Evolutionary conservation across 176 grass and related monocot genomes (phyloP).

Genomic region (Eragrostis curvula): DNA sequence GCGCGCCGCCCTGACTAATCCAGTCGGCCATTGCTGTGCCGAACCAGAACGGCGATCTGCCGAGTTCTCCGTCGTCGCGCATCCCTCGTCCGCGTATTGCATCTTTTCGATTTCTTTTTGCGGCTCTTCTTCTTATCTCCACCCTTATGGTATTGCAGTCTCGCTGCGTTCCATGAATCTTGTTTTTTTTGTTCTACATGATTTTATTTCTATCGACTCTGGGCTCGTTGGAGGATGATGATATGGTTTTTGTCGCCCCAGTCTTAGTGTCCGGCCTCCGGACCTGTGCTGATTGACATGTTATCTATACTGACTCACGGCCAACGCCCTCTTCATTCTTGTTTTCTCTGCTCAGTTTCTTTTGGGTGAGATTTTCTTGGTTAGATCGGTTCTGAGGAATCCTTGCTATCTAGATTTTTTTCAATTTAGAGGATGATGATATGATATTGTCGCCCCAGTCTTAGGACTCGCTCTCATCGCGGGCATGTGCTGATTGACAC

Average conservation of each 20-base stretch:
- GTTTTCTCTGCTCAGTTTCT: not conserved
- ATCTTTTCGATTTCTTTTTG: not conserved
- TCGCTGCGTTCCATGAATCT: not conserved
- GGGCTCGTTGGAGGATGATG: slow-evolving; percentile 50
- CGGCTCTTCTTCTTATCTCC: not conserved
- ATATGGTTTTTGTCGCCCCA: slow-evolving; percentile 75
- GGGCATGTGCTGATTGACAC: slow-evolving; percentile 38
- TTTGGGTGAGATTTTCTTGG: too few relatives aligned
- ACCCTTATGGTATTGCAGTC: not conserved
- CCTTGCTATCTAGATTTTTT: too few relatives aligned
- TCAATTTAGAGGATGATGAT: slow-evolving; percentile 36
- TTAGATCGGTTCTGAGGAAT: not conserved
- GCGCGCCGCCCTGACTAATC: not conserved
- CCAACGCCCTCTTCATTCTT: not conserved
- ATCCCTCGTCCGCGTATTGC: too few relatives aligned
- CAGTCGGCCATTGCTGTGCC: too few relatives aligned
- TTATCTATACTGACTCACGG: slow-evolving; percentile 52
- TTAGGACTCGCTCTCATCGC: slow-evolving; percentile 2
- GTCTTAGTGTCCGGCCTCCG: slow-evolving; percentile 60
- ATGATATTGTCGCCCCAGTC: slow-evolving; percentile 46
- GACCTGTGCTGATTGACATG: slow-evolving; percentile 70
- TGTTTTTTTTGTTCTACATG: not conserved
- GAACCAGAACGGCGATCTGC: not conserved
- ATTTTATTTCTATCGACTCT: not conserved
- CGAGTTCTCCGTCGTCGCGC: not conserved